phyloP scores from a whole-genome alignment of 192 early-diverging fungal genomes.

The Diversispora epigaea region DNA sequence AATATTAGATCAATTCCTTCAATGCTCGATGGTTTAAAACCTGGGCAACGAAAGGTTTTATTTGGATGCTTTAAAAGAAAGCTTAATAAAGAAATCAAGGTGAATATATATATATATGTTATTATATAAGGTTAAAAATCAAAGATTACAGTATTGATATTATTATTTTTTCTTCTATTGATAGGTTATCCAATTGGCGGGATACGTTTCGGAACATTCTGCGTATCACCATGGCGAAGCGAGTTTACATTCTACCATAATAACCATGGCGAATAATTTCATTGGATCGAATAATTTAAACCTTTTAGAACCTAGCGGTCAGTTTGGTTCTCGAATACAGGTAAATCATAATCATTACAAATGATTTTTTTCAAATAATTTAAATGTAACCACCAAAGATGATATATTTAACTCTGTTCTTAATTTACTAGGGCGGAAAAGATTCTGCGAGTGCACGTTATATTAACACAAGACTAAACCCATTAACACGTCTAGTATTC shows the following conservation, averaged over 20 bases:
- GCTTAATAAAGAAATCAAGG: slow-evolving; percentile 65
- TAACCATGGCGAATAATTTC: slow-evolving; percentile 92
- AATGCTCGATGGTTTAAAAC: slow-evolving; percentile 93
- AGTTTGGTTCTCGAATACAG: slow-evolving; percentile 88
- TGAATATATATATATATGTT: too few relatives aligned
- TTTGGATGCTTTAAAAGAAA: slow-evolving; percentile 84
- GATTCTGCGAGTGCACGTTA: slow-evolving; percentile 98
- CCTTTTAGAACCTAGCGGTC: slow-evolving; percentile 78
- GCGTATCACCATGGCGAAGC: slow-evolving; percentile 97
- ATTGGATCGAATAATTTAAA: slow-evolving; percentile 95
- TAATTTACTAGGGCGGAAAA: slow-evolving; percentile 62
- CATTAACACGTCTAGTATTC: slow-evolving; percentile 76
- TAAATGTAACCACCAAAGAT: too few relatives aligned
- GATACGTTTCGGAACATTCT: slow-evolving; percentile 85
- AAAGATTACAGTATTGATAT: too few relatives aligned
- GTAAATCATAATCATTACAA: slow-evolving; percentile 26
- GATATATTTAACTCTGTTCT: too few relatives aligned
- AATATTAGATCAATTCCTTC: slow-evolving; percentile 94
- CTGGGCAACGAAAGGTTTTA: slow-evolving; percentile 94
- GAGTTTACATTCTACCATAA: slow-evolving; percentile 79
- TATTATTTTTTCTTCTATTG: too few relatives aligned
- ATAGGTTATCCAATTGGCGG: slow-evolving; percentile 71
- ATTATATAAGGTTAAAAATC: too few relatives aligned
- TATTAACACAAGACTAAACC: slow-evolving; percentile 76
- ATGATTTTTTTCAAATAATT: too few relatives aligned